phyloP scores from a whole-genome alignment of 2,329 filamentous ascomycete species.

The Phyllosticta ampelicida region DNA sequence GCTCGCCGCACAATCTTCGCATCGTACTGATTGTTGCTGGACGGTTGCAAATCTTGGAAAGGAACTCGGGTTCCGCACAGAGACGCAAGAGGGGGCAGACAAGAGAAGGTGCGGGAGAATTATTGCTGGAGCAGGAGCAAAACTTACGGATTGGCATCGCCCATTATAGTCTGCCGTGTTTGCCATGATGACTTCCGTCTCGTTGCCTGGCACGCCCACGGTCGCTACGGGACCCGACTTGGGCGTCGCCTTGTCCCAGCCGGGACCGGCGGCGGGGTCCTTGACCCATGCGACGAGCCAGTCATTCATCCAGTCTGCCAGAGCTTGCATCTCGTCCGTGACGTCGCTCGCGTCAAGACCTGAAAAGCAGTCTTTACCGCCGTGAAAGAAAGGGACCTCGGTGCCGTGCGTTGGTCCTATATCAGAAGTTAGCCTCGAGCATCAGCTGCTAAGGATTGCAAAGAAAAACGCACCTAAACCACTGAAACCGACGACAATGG shows the following conservation, averaged over 20 bases:
- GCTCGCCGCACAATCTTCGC: not conserved
- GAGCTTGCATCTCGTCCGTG: constrained; percentile 29
- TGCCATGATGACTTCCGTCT: constrained; percentile 20
- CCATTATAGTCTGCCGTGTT: constrained; percentile 24
- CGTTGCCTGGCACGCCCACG: constrained; percentile 27
- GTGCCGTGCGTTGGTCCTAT: constrained; percentile 29
- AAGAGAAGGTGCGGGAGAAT: not conserved
- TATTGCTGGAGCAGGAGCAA: not conserved
- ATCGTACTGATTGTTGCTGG: not conserved
- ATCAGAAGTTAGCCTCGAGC: not conserved
- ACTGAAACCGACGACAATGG: constrained; percentile 25
- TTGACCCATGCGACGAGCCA: constrained; percentile 39
- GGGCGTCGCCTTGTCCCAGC: constrained; percentile 28
- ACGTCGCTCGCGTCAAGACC: constrained; percentile 18
- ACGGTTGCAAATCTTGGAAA: not conserved
- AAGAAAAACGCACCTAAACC: not conserved
- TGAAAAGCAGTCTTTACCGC: constrained; percentile 35
- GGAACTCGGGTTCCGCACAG: not conserved
- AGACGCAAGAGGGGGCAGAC: not conserved
- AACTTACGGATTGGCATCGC: constrained; percentile 23
- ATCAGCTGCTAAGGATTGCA: constrained; percentile 13
- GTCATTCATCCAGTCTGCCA: constrained; percentile 33
- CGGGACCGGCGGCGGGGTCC: constrained; percentile 32
- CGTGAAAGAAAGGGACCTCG: constrained; percentile 38
- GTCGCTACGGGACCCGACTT: constrained; percentile 22